A percentile compares a stretch with the other conserved stretches of the same genome.
Evolutionary conservation across 2,329 filamentous ascomycete genomes (phyloP).

Genomic region (Xylariaceae sp.): DNA sequence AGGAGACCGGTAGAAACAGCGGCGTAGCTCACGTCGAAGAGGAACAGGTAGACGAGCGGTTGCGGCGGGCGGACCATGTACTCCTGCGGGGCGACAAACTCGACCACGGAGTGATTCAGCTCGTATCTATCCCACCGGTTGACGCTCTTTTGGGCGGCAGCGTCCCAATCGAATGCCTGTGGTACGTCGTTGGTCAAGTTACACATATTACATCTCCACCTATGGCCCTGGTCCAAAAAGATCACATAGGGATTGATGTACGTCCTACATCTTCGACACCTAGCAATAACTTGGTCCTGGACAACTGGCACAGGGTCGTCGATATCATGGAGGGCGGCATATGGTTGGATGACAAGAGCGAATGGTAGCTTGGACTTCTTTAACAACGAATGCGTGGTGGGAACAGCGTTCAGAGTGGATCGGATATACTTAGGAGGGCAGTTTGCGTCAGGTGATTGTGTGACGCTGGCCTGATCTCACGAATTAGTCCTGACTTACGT

Average conservation of each 20-base stretch:
- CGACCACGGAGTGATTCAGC: slow-evolving; percentile 93
- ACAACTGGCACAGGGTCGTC: slow-evolving; percentile 91
- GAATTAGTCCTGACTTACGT: slow-evolving; percentile 40
- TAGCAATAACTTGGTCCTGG: slow-evolving; percentile 94
- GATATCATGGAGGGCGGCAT: slow-evolving; percentile 86
- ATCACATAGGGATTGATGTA: slow-evolving; percentile 98
- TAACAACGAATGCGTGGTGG: slow-evolving; percentile 86
- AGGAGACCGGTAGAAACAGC: slow-evolving; percentile 88
- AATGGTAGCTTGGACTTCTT: slow-evolving; percentile 98
- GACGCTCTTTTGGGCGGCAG: slow-evolving; percentile 83
- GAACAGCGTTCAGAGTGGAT: slow-evolving; percentile 91
- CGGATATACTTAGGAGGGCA: slow-evolving; percentile 92
- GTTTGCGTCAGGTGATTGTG: slow-evolving; percentile 87
- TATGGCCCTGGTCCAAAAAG: slow-evolving; percentile 94
- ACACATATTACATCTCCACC: slow-evolving; percentile 99
- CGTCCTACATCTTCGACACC: slow-evolving; percentile 91
- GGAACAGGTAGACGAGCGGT: slow-evolving; percentile 91
- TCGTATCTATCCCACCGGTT: slow-evolving; percentile 92
- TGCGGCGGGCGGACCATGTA: slow-evolving; percentile 99
- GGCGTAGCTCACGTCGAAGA: slow-evolving; percentile 91
- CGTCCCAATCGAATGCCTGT: slow-evolving; percentile 99
- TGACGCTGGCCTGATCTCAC: slow-evolving; percentile 73
- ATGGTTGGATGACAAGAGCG: slow-evolving; percentile 94
- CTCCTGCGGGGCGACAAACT: slow-evolving; percentile 97
- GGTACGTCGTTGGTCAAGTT: slow-evolving; percentile 98